These are phyloP conservation scores for Takakia lepidozioides DNA, from an alignment of 225 moss, liverwort and hornwort genomes.

Conservation along the genomic window DNA sequence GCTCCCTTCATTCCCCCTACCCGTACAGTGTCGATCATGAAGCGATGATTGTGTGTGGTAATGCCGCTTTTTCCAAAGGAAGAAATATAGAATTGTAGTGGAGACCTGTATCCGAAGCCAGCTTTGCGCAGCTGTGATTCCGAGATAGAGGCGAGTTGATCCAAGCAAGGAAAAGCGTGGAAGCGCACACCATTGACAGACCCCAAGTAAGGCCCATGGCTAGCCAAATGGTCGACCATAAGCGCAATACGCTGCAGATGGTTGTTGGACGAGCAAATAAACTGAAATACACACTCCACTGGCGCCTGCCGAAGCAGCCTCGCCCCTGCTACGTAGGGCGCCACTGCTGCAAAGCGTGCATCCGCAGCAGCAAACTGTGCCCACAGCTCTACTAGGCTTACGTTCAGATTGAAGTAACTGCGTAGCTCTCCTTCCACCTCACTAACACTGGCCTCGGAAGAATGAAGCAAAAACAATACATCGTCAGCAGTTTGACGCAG, in stretches of 20 bases:
- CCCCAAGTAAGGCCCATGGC: conserved; percentile 55
- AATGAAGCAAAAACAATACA: conserved; percentile 59
- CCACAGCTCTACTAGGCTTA: conserved; percentile 60
- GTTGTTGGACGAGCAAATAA: conserved; percentile 97
- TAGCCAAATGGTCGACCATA: conserved; percentile 84
- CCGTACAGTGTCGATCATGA: too few relatives aligned
- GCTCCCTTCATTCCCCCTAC: too few relatives aligned
- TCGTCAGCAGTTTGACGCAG: conserved; percentile 57
- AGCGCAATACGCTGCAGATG: conserved; percentile 87
- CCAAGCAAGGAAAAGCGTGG: conserved; percentile 77
- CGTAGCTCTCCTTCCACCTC: conserved; percentile 55
- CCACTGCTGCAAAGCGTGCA: conserved; percentile 90
- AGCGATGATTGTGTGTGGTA: too few relatives aligned
- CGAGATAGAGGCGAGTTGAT: conserved; percentile 44
- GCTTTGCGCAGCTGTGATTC: conserved; percentile 65
- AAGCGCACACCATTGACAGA: conserved; percentile 61
- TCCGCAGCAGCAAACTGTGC: conserved; percentile 61
- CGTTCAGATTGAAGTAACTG: conserved; percentile 73
- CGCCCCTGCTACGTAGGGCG: conserved; percentile 80
- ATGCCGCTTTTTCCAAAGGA: too few relatives aligned
- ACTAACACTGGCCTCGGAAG: conserved; percentile 15
- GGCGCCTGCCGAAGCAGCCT: conserved; percentile 80
- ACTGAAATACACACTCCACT: conserved; percentile 81
- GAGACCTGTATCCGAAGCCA: conserved; percentile 99
- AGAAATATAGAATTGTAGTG: too few relatives aligned